Evolutionary conservation across 441 rosid genomes (phyloP).

Genomic region (Populus trichocarpa): DNA sequence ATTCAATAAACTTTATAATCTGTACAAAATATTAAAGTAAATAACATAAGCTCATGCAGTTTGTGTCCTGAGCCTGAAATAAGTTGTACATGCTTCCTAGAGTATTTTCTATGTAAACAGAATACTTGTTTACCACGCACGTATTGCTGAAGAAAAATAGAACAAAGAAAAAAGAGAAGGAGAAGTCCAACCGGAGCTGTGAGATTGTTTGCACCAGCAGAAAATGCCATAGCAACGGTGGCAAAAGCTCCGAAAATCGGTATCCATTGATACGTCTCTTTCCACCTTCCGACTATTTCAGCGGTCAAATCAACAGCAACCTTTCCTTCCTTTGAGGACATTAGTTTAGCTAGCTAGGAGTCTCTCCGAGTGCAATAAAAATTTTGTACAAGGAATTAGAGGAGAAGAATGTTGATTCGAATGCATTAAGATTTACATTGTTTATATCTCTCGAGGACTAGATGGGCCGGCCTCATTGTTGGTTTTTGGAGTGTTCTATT

Average conservation of each 20-base stretch:
- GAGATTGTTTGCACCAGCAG: slow-evolving; percentile 30
- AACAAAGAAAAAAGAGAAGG: background rate
- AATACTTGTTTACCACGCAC: too few relatives aligned
- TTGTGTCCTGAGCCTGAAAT: background rate
- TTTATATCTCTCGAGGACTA: background rate
- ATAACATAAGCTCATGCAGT: background rate
- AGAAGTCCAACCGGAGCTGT: slow-evolving; percentile 20
- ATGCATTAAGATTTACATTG: background rate
- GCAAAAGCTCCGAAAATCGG: slow-evolving; percentile 33
- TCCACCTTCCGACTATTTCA: slow-evolving; percentile 22
- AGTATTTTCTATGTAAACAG: too few relatives aligned
- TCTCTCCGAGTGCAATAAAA: background rate
- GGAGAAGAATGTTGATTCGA: background rate
- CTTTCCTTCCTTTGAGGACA: slow-evolving; percentile 9
- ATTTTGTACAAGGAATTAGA: background rate
- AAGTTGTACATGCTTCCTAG: too few relatives aligned
- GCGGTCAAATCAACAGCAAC: slow-evolving; percentile 21
- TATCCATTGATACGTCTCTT: slow-evolving; percentile 29
- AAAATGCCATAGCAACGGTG: slow-evolving; percentile 22
- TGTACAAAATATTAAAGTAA: background rate
- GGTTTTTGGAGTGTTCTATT: background rate
- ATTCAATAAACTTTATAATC: too few relatives aligned
- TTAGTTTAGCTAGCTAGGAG: background rate
- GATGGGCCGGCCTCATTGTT: background rate
- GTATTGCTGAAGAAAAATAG: too few relatives aligned